A percentile compares a stretch with the other conserved stretches of the same genome.
Conservation (phyloP, 31 red algal species). For the Porphyra umbilicalis region DNA sequence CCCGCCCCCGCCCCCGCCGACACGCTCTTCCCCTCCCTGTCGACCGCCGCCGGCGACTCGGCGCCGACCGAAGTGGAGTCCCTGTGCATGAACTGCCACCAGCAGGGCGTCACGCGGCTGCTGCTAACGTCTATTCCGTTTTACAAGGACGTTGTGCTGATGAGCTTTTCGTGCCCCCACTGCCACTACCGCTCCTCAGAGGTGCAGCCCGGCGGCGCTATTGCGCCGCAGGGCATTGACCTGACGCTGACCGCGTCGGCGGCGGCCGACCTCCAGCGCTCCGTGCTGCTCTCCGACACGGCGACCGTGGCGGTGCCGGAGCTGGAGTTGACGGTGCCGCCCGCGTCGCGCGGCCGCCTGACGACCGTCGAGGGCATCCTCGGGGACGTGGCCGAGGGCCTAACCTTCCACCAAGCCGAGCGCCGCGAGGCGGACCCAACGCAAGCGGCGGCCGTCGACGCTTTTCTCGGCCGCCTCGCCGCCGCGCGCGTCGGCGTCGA, state of each 20-base stretch:
- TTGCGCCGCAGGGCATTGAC: slow-evolving; percentile 4
- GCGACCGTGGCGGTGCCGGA: slow-evolving; percentile 24
- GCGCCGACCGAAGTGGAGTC: slow-evolving; percentile 13
- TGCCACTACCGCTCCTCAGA: slow-evolving; percentile 23
- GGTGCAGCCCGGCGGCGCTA: slow-evolving; percentile 5
- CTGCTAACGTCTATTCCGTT: slow-evolving; percentile 22
- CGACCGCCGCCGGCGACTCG: background rate
- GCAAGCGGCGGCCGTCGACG: background rate
- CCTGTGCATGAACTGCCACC: slow-evolving; percentile 30
- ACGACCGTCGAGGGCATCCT: slow-evolving; percentile 43
- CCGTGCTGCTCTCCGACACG: slow-evolving; percentile 28
- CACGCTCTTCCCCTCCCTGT: background rate
- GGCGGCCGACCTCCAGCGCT: slow-evolving; percentile 15
- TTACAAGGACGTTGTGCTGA: slow-evolving; percentile 21
- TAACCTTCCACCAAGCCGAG: slow-evolving; percentile 6
- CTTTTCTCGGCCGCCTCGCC: slow-evolving; percentile 3
- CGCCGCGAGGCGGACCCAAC: background rate
- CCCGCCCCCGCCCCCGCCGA: background rate
- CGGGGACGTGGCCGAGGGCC: slow-evolving; percentile 10
- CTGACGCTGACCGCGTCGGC: background rate
- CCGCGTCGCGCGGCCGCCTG: slow-evolving; percentile 11
- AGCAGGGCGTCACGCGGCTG: slow-evolving; percentile 33
- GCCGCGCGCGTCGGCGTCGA: background rate
- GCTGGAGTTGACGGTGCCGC: slow-evolving; percentile 25
- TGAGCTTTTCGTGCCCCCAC: slow-evolving; percentile 29